Percentiles rank a stretch among this genome's conserved stretches.
These are phyloP conservation scores for Trichoderma hamatum DNA, from an alignment of 2,329 filamentous ascomycete species.

Conservation along the genomic window DNA sequence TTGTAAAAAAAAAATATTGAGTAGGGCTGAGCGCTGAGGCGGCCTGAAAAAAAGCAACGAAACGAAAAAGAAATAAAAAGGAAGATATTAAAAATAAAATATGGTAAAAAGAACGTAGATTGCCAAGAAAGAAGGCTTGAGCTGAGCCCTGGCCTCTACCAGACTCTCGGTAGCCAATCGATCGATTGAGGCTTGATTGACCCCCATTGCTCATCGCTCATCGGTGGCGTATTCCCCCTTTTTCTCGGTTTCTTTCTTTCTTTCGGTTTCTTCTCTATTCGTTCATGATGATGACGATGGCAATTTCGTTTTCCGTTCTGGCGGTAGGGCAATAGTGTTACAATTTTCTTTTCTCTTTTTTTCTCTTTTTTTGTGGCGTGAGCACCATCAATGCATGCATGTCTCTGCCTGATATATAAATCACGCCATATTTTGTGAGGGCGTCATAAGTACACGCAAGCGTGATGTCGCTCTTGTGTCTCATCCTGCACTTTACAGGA, in stretches of 20 bases:
- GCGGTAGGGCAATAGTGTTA: neutral
- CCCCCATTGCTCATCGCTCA: neutral
- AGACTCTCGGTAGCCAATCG: conserved; percentile 22
- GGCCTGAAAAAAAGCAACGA: neutral
- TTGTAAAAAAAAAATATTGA: neutral
- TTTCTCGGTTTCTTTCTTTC: neutral
- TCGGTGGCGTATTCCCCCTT: neutral
- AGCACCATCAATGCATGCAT: neutral
- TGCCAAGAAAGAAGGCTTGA: conserved; percentile 19
- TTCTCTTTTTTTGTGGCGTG: neutral
- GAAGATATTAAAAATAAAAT: neutral
- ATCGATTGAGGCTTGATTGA: neutral
- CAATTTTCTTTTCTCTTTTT: neutral
- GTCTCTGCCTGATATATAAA: neutral
- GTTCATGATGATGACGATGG: neutral
- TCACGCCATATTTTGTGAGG: neutral
- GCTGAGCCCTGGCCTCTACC: conserved; percentile 4
- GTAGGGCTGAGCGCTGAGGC: conserved; percentile 16
- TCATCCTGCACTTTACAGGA: conserved; percentile 52
- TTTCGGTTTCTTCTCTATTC: neutral
- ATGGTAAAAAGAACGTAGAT: neutral
- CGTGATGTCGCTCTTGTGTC: neutral
- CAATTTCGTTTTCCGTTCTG: neutral
- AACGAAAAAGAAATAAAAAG: neutral
- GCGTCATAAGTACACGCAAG: neutral